These are phyloP conservation scores for Penstemon davidsonii DNA, from an alignment of 257 asterid species.

Conservation along the genomic window DNA sequence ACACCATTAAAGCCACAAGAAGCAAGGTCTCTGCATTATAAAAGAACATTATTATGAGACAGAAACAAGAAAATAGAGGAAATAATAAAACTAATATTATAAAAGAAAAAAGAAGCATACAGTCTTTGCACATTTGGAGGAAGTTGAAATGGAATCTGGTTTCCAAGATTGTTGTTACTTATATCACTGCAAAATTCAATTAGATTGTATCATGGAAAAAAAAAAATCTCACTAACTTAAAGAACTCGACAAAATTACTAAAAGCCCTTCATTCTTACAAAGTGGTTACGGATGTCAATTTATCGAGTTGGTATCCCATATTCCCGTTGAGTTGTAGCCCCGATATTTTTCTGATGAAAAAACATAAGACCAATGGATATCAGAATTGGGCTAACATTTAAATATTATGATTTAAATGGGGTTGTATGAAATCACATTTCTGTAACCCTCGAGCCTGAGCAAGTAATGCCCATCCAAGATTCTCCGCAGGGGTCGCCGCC, in stretches of 20 bases:
- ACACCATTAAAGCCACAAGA: conserved; percentile 55
- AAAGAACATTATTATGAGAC: conserved; percentile 13
- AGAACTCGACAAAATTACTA: conserved; percentile 11
- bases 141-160: conserved; percentile 70
- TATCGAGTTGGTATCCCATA: conserved; percentile 63
- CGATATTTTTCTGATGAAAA: conserved; percentile 57
- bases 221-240: conserved; percentile 6
- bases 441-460: conserved; percentile 80
- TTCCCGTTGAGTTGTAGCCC: conserved; percentile 65
- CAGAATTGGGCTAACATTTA: conserved; percentile 19
- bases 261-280: conserved; percentile 55
- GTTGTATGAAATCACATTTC: conserved; percentile 59
- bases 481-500: conserved; percentile 90
- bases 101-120: conserved; percentile 47
- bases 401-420: conserved; percentile 9
- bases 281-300: conserved; percentile 58
- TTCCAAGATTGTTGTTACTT: conserved; percentile 74
- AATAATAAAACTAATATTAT: not conserved
- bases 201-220: conserved; percentile 2
- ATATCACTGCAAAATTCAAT: conserved; percentile 68
- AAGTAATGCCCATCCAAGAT: conserved; percentile 78
- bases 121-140: conserved; percentile 71
- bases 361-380: conserved; percentile 14
- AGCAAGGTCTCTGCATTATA: conserved; percentile 72
- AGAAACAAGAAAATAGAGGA: conserved; percentile 12